Evolutionary conservation across 176 grass and related monocot species (phyloP), one percentile per base, ranked within the genome.

Genomic region (Triticum aestivum): DNA sequence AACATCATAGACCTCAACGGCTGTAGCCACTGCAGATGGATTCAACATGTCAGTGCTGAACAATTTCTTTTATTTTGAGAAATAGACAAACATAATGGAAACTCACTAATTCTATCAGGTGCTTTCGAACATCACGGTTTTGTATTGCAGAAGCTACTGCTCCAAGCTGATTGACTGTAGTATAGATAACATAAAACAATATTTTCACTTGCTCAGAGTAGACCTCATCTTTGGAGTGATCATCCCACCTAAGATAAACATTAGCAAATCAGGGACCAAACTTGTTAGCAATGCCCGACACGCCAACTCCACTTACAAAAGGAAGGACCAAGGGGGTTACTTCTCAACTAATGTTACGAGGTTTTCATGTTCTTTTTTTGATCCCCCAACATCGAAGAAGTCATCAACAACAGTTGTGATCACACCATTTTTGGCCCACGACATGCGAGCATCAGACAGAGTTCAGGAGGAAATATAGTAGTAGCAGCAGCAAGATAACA

Each of bases 361-460:
- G 69, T 85, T 88, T 82, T 90, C 73, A 18, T 92, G 35, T 74
- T 98, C 95, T 81, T 95, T 91, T 67, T 45, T 87, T 34, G 95
- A 98, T 81, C 95, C 93, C 26, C 77, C 89, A 61, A 92, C 41
- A 45, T 98, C 95, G 58, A 98, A 98, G 79, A 98, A 93, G 58
- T 98, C 95, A 21, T 98, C 93, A 21, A 92, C 83, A 2, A 95
- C 12, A 21, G 87, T 93, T 27, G 89, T 86, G 23, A 98, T 90
- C 5, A 92, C 89, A 39, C 49, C 77, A 88, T 92, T 95, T 89
- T 90, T 87, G 3, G 91, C 72, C 91, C 89, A 98, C 26, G 78
- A 84, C 21, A 90, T 90, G 65, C 91, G 93, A 37, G 89, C 92
- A 73, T 95, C 87, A n/a, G 83, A 88, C 10, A 26, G 26, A 91